A percentile compares a stretch with the other conserved stretches of the same genome.
Evolutionary conservation across 2,329 filamentous ascomycete genomes (phyloP).

Genomic region (Mycosphaerelloides madeirae): DNA sequence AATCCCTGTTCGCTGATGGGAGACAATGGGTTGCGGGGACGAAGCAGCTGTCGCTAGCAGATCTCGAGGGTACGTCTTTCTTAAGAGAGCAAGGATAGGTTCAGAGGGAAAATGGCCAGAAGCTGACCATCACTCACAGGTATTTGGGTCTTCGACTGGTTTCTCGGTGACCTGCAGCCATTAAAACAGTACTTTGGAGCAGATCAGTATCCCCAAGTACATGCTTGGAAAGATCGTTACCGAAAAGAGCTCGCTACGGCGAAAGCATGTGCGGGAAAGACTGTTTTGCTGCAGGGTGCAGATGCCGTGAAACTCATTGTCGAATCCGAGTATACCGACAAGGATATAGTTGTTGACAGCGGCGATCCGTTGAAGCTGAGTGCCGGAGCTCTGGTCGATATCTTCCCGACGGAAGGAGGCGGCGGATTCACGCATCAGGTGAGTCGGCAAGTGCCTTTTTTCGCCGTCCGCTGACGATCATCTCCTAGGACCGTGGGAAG

Average conservation of each 20-base stretch:
- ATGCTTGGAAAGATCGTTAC: slow-evolving; percentile 63
- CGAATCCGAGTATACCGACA: slow-evolving; percentile 45
- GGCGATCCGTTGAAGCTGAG: slow-evolving; percentile 51
- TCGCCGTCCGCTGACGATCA: background rate
- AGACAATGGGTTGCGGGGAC: slow-evolving; percentile 59
- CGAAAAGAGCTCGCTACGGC: slow-evolving; percentile 44
- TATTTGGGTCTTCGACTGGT: slow-evolving; percentile 58
- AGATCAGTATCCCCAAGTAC: slow-evolving; percentile 54
- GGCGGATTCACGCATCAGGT: slow-evolving; percentile 49
- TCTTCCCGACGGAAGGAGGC: slow-evolving; percentile 58
- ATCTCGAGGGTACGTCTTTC: slow-evolving; percentile 53
- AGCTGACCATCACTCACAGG: slow-evolving; percentile 9
- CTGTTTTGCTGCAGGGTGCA: slow-evolving; percentile 47
- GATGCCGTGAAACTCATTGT: slow-evolving; percentile 50
- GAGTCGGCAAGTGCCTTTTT: background rate
- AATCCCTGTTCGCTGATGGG: slow-evolving; percentile 62
- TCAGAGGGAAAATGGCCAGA: background rate
- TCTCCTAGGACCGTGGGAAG: slow-evolving; percentile 47
- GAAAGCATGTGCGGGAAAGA: slow-evolving; percentile 37
- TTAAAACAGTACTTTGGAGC: slow-evolving; percentile 50
- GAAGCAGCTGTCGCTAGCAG: slow-evolving; percentile 53
- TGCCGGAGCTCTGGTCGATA: slow-evolving; percentile 51
- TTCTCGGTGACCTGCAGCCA: slow-evolving; percentile 49
- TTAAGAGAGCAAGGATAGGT: background rate
- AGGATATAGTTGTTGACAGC: slow-evolving; percentile 42